Percentiles rank a stretch among this genome's conserved stretches.
These are phyloP conservation scores for Tulasnella sp. DNA, from an alignment of 768 basidiomycete genomes.

Conservation along the genomic window DNA sequence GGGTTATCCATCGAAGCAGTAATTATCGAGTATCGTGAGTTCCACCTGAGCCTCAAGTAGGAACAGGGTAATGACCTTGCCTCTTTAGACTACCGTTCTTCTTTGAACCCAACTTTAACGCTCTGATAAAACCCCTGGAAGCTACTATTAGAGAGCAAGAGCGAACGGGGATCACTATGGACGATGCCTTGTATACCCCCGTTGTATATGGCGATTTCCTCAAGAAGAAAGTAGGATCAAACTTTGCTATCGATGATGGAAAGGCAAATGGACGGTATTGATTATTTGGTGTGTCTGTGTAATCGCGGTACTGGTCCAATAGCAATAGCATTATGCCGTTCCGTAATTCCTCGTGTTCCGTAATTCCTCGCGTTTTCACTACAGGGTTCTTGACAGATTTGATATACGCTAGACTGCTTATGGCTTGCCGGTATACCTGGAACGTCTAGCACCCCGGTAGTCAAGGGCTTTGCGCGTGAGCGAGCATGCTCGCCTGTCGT, in stretches of 20 bases:
- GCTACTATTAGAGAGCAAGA: constrained; percentile 41
- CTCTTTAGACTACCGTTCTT: constrained; percentile 72
- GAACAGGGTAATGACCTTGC: neutral
- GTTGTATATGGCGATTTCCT: constrained; percentile 75
- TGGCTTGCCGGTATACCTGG: too few relatives aligned
- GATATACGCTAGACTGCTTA: too few relatives aligned
- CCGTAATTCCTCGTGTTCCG: too few relatives aligned
- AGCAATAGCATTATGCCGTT: too few relatives aligned
- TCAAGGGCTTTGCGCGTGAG: too few relatives aligned
- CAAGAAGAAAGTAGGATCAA: constrained; percentile 56
- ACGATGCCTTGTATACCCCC: constrained; percentile 29
- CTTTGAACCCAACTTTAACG: constrained; percentile 83
- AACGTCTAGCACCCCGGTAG: too few relatives aligned
- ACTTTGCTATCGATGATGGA: constrained; percentile 37
- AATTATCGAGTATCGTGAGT: constrained; percentile 73
- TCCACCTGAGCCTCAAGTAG: neutral
- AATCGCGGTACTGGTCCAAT: too few relatives aligned
- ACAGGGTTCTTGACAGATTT: too few relatives aligned
- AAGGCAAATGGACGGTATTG: neutral
- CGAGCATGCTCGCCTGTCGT: too few relatives aligned
- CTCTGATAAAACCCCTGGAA: constrained; percentile 52
- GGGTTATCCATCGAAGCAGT: constrained; percentile 65
- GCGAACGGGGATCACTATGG: neutral
- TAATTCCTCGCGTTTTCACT: too few relatives aligned
- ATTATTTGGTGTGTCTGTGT: neutral